Evolutionary conservation across 2,329 filamentous ascomycete species (phyloP).

Genomic region (Metarhizium rileyi): DNA sequence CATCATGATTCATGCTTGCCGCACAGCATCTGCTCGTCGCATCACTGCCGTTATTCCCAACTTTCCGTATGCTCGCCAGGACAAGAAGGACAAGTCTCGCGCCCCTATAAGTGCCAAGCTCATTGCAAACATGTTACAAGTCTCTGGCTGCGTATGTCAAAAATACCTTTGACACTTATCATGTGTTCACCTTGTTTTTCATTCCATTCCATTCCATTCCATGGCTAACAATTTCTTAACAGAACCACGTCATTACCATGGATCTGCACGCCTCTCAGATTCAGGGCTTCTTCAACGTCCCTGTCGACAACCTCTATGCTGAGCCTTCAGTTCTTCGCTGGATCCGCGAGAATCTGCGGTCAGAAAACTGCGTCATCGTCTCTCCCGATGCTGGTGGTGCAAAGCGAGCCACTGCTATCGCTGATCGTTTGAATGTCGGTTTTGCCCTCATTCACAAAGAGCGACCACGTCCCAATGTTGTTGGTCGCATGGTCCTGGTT

Average conservation of each 20-base stretch:
- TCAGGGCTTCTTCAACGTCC: conserved; percentile 87
- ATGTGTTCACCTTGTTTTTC: too few relatives aligned
- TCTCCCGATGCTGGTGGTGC: conserved; percentile 91
- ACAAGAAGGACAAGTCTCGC: conserved; percentile 90
- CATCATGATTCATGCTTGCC: conserved; percentile 95
- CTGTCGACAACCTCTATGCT: conserved; percentile 73
- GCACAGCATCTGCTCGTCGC: conserved; percentile 59
- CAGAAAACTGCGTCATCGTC: conserved; percentile 83
- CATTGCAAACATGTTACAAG: conserved; percentile 96
- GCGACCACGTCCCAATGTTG: conserved; percentile 74
- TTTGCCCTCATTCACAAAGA: conserved; percentile 98
- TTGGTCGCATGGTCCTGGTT: conserved; percentile 87
- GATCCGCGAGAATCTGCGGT: conserved; percentile 77
- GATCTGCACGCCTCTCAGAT: conserved; percentile 91
- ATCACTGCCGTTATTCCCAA: conserved; percentile 95
- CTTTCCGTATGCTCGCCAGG: conserved; percentile 92
- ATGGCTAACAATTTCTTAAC: neutral
- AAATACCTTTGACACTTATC: too few relatives aligned
- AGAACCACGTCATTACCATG: conserved; percentile 73
- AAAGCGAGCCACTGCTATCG: conserved; percentile 87
- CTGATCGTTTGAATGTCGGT: conserved; percentile 78
- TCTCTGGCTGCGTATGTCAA: conserved; percentile 60
- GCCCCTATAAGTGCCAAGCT: conserved; percentile 95
- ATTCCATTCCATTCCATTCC: too few relatives aligned
- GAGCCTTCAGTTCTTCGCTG: conserved; percentile 86